phyloP scores from a whole-genome alignment of 371 early-diverging fungal species.

The Rhizopus delemar region DNA sequence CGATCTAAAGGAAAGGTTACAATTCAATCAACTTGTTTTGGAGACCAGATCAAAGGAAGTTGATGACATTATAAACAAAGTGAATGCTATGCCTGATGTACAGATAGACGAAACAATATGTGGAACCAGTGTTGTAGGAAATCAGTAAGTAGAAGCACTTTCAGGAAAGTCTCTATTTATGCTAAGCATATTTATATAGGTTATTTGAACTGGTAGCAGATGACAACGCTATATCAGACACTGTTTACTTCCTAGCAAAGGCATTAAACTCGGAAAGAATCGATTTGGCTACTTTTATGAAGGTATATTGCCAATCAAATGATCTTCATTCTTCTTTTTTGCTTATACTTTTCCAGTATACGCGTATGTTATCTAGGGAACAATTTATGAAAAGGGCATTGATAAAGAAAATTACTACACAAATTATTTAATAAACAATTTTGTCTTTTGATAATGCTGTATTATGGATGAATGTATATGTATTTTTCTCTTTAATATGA shows the following conservation, averaged over 20 bases:
- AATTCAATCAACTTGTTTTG: constrained; percentile 63
- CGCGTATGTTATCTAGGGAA: constrained; percentile 78
- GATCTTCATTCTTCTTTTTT: neutral
- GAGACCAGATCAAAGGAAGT: constrained; percentile 57
- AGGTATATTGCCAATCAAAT: constrained; percentile 36
- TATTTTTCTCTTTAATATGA: no score
- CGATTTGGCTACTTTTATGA: constrained; percentile 70
- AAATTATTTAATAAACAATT: neutral
- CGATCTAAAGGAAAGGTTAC: constrained; percentile 56
- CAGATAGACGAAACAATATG: constrained; percentile 69
- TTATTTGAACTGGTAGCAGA: constrained; percentile 85
- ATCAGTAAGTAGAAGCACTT: constrained; percentile 63
- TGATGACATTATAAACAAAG: constrained; percentile 50
- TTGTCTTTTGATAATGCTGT: neutral
- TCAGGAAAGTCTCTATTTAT: neutral
- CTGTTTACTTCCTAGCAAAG: constrained; percentile 80
- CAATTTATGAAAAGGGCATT: constrained; percentile 88
- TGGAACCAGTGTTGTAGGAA: constrained; percentile 70
- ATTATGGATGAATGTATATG: no score
- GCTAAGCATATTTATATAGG: constrained; percentile 33
- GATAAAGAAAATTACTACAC: constrained; percentile 61
- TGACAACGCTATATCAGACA: constrained; percentile 88
- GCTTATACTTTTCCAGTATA: constrained; percentile 44
- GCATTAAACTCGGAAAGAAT: constrained; percentile 75
- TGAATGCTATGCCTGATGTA: constrained; percentile 63